These are phyloP conservation scores for Jatropha curcas DNA, from an alignment of 345 rosid genomes.

Conservation along the genomic window DNA sequence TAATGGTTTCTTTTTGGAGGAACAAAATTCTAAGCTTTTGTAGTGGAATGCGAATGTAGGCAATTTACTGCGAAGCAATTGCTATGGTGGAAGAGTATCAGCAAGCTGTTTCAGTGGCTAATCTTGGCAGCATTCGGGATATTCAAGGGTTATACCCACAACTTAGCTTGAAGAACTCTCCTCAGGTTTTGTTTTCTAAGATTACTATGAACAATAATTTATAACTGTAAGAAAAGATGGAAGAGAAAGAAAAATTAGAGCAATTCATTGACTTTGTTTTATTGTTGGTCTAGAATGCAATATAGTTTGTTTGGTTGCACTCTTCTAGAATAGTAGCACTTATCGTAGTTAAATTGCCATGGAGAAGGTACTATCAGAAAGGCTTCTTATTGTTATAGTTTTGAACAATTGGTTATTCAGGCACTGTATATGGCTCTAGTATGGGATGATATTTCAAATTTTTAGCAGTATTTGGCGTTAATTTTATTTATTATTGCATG, in stretches of 20 bases:
- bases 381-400: not conserved
- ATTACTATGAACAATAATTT: not conserved
- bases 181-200: conserved; percentile 28
- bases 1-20: not conserved
- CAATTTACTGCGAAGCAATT: conserved; percentile 77
- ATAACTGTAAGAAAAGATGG: not conserved
- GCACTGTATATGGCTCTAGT: not conserved
- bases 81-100: conserved; percentile 96
- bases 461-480: not conserved
- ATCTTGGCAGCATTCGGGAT: conserved; percentile 77
- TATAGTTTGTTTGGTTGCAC: not conserved
- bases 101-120: conserved; percentile 72
- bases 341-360: not conserved
- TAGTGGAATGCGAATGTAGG: conserved; percentile 38
- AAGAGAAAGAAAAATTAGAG: too few relatives aligned
- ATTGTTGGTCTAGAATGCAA: not conserved
- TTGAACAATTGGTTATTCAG: not conserved
- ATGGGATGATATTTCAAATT: not conserved
- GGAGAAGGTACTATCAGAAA: not conserved
- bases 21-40: not conserved
- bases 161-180: conserved; percentile 70
- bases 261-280: not conserved
- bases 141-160: conserved; percentile 64
- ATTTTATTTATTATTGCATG: not conserved
- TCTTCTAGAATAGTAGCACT: not conserved